Conservation (phyloP, 805 yeast species). For the Cyberlindnera subsufficiens region DNA sequence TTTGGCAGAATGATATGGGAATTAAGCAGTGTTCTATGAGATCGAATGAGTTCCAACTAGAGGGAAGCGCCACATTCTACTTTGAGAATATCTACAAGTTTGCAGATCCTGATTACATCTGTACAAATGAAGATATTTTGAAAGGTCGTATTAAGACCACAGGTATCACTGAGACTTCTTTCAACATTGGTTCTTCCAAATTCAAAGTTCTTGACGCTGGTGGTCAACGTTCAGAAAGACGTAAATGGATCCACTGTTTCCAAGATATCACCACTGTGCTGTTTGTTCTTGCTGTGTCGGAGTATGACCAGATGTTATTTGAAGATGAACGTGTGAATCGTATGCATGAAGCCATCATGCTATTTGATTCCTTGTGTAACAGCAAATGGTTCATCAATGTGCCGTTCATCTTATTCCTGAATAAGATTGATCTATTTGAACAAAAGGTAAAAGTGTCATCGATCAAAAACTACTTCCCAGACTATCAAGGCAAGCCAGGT, state of each 20-base stretch:
- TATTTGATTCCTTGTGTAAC: constrained; percentile 80
- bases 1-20: constrained; percentile 73
- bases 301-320: constrained; percentile 86
- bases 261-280: constrained; percentile 84
- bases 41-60: constrained; percentile 78
- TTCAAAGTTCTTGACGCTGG: constrained; percentile 92
- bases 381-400: constrained; percentile 81
- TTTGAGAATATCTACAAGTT: constrained; percentile 68
- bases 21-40: constrained; percentile 50
- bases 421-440: constrained; percentile 80
- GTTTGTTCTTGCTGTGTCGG: constrained; percentile 85
- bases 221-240: constrained; percentile 87
- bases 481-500: constrained; percentile 58
- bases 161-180: constrained; percentile 85
- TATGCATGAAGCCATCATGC: constrained; percentile 81
- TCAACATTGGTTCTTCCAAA: constrained; percentile 57
- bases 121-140: constrained; percentile 78
- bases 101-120: constrained; percentile 57
- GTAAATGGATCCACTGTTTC: constrained; percentile 93
- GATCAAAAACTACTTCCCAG: constrained; percentile 70
- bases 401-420: constrained; percentile 83
- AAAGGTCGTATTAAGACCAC: constrained; percentile 93
- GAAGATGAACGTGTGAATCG: constrained; percentile 88
- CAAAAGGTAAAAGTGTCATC: constrained; percentile 64
- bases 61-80: constrained; percentile 75